phyloP scores from a whole-genome alignment of 441 rosid genomes.

The Pelargonium fulgidum region DNA sequence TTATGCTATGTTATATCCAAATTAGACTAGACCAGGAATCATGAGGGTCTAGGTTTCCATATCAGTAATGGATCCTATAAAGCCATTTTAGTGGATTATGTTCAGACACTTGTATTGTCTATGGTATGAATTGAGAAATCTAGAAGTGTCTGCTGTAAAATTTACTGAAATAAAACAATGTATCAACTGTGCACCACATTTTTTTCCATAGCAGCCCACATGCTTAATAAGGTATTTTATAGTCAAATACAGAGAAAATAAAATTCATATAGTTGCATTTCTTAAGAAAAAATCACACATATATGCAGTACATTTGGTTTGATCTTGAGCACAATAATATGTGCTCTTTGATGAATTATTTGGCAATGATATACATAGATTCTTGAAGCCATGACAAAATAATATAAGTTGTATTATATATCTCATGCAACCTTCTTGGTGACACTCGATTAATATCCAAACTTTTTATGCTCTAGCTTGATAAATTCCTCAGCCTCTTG shows the following conservation, averaged over 20 bases:
- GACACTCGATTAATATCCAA: neutral
- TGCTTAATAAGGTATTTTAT: too few species aligned
- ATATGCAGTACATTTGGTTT: too few species aligned
- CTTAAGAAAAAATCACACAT: neutral
- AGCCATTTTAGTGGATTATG: neutral
- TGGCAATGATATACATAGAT: neutral
- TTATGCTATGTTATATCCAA: neutral
- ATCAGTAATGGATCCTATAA: neutral
- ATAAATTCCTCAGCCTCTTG: neutral
- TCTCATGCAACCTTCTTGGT: neutral
- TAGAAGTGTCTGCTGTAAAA: neutral
- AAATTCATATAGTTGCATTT: too few species aligned
- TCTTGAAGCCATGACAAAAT: neutral
- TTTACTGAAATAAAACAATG: too few species aligned
- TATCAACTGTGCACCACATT: too few species aligned
- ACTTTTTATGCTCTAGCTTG: constrained; percentile 1
- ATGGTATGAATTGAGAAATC: neutral
- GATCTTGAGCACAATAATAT: neutral
- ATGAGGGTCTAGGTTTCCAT: neutral
- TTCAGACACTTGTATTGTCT: neutral
- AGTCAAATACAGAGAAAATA: too few species aligned
- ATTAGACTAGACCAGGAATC: neutral
- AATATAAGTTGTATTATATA: neutral
- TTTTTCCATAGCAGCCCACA: too few species aligned
- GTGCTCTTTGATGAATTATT: constrained; percentile 1